Base-by-base conservation (phyloP, 441 rosid species). In the Erysimum cheiri region DNA sequence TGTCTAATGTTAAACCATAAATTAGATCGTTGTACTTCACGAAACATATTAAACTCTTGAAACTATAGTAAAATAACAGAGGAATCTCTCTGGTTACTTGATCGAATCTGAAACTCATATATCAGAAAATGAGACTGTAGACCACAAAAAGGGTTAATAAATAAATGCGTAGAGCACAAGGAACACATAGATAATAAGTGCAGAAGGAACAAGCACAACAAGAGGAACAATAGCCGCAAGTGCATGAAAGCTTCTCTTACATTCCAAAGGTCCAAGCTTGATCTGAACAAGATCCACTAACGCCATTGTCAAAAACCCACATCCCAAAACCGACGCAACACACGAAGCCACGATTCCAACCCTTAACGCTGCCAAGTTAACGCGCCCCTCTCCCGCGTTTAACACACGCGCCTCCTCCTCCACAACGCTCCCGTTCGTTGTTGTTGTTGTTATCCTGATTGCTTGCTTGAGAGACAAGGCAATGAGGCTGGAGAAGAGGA, bases 401-500 rank as follows among this genome's bases (percentile, higher is more conserved):
- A 54, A n/a, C 50, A 71, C 78, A 60, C 48, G 73, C 52, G 14
- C 71, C 41, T 29, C 73, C 60, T 56, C 48, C 12, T 8, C 64
- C 9, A 17, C 14, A 28, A 29, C 24, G 22, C 54, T 40, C 62
- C n/a, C 55, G 69, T 15, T 66, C 26, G 49, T 74, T 68, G 32
- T 76, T 64, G 31, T 76, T 64, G 31, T 58, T 55, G 47, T 59
- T 24, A 84, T 77, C 71, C 64, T 85, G 60, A 90, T 83, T 56
- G 87, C 82, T 74, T 90, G 93, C 73, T 87, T 92, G 67, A 90
- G 67, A 43, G 96, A 85, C 58, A 82, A 71, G 15, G 96, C 98
- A 5, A 92, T 50, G 63, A 90, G 90, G 78, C 97, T 93, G 9
- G 98, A 93, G 82, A 87, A 89, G 69, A 93, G 91, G 77, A 91